phyloP scores from a whole-genome alignment of 2,329 filamentous ascomycete genomes.

The Lachnellula occidentalis region DNA sequence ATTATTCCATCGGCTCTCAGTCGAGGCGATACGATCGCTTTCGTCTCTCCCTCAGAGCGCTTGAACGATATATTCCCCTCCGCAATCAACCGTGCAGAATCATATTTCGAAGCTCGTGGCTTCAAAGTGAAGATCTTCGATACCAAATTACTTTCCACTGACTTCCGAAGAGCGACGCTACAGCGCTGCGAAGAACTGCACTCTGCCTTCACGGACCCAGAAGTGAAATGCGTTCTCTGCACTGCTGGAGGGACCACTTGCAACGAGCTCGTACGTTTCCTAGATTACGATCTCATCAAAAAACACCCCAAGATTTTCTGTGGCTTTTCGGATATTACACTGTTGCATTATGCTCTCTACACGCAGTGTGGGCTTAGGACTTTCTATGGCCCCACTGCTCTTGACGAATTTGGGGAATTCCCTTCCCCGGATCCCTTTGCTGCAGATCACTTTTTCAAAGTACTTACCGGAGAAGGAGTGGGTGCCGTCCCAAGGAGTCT shows the following conservation, averaged over 20 bases:
- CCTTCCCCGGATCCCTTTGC: constrained; percentile 20
- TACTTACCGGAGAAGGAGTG: constrained; percentile 3
- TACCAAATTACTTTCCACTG: constrained; percentile 1
- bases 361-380: constrained; percentile 19
- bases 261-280: constrained; percentile 26
- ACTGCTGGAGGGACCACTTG: constrained; percentile 24
- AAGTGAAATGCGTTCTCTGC: constrained; percentile 26
- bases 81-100: constrained; percentile 12
- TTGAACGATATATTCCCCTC: constrained; percentile 24
- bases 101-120: constrained; percentile 13
- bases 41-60: constrained; percentile 29
- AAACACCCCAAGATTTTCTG: constrained; percentile 31
- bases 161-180: constrained; percentile 4
- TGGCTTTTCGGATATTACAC: constrained; percentile 30
- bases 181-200: constrained; percentile 22
- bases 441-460: constrained; percentile 15
- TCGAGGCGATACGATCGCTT: constrained; percentile 28
- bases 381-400: constrained; percentile 29
- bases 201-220: constrained; percentile 21
- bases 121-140: constrained; percentile 20
- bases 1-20: constrained; percentile 18
- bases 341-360: constrained; percentile 25
- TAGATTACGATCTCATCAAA: constrained; percentile 28
- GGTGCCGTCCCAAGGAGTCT: neutral
- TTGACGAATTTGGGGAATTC: constrained; percentile 25